Conservation (phyloP, 352 stramenopile species). For the Phytophthora cajani region DNA sequence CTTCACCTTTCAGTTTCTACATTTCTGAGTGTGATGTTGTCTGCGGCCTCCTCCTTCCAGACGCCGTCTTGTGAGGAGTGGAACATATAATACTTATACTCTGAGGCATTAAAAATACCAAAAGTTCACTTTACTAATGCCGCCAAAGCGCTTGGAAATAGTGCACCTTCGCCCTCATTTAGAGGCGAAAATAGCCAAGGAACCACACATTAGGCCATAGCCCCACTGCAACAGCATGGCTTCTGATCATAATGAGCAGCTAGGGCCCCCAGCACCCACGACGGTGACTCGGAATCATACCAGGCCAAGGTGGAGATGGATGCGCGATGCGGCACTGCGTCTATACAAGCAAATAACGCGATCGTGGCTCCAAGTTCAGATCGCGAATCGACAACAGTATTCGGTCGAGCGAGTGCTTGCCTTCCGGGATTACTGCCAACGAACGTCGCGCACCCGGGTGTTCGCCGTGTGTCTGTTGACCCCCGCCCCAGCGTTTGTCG, state of each 20-base stretch:
- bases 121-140: too few species aligned
- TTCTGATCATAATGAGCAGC: background rate
- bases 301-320: background rate
- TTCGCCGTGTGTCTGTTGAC: conserved; percentile 23
- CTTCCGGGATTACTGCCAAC: conserved; percentile 26
- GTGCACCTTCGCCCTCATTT: background rate
- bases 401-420: conserved; percentile 23
- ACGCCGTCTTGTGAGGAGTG: background rate
- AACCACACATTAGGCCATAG: background rate
- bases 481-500: conserved; percentile 8
- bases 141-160: background rate
- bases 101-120: too few species aligned
- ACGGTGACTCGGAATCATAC: too few species aligned
- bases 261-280: background rate
- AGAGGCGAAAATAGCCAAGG: background rate
- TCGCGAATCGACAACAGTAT: conserved; percentile 19
- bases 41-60: background rate
- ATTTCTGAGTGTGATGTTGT: background rate
- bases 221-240: background rate
- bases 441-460: conserved; percentile 6
- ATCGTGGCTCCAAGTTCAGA: conserved; percentile 22
- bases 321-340: background rate
- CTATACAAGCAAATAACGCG: background rate
- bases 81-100: too few species aligned
- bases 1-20: background rate